A percentile compares a stretch with the other conserved stretches of the same genome.
These are phyloP conservation scores for Atkinsonella hypoxylon DNA, from an alignment of 2,329 filamentous ascomycete species.

Conservation along the genomic window DNA sequence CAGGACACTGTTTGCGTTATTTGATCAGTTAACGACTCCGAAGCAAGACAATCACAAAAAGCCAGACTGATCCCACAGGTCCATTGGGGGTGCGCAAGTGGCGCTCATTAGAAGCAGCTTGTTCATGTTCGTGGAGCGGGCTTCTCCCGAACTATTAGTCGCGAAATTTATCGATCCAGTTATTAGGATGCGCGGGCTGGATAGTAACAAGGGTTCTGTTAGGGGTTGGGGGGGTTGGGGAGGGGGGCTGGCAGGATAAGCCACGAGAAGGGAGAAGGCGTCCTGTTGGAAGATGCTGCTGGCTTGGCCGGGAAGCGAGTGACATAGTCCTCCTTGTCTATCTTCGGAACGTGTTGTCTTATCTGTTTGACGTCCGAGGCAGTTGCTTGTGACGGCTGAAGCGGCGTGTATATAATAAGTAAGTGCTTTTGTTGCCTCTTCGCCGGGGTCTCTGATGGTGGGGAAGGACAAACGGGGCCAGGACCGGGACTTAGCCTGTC, in stretches of 20 bases:
- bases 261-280: background rate
- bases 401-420: no score
- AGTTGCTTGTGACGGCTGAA: background rate
- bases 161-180: background rate
- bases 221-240: background rate
- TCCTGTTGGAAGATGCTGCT: background rate
- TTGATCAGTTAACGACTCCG: background rate
- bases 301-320: background rate
- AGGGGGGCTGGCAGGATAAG: background rate
- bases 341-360: background rate
- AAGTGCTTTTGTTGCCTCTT: no score
- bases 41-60: no score
- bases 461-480: no score
- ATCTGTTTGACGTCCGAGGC: background rate
- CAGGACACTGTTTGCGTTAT: background rate
- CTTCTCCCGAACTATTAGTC: background rate
- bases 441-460: no score
- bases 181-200: no score
- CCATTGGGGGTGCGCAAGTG: no score
- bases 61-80: no score
- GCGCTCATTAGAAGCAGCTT: background rate
- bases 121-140: background rate
- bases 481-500: no score
- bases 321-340: background rate
- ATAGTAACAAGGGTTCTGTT: background rate